phyloP scores from a whole-genome alignment of 2,329 filamentous ascomycete species.

The Penicillium sp. region DNA sequence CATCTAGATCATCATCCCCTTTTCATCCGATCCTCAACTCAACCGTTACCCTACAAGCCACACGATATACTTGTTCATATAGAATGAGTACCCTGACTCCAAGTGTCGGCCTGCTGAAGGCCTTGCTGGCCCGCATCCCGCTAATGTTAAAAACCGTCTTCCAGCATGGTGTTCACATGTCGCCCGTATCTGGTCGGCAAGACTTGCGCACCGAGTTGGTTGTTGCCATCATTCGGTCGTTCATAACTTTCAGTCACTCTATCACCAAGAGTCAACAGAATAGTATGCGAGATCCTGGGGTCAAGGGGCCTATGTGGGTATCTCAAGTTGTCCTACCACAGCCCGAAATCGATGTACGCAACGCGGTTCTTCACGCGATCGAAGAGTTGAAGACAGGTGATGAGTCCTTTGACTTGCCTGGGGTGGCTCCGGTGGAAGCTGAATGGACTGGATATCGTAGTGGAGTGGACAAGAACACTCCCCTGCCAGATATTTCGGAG shows the following conservation, averaged over 20 bases:
- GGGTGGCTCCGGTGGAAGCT: slow-evolving; percentile 42
- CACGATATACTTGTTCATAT: neutral
- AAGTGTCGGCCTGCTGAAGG: slow-evolving; percentile 29
- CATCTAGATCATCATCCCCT: slow-evolving; percentile 8
- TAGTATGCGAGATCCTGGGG: slow-evolving; percentile 65
- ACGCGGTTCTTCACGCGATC: slow-evolving; percentile 44
- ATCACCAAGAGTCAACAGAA: slow-evolving; percentile 67
- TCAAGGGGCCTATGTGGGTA: slow-evolving; percentile 84
- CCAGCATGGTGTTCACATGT: slow-evolving; percentile 61
- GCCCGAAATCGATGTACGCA: slow-evolving; percentile 54
- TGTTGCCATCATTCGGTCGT: slow-evolving; percentile 71
- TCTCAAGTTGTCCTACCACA: slow-evolving; percentile 68
- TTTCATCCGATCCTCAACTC: slow-evolving; percentile 1
- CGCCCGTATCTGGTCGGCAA: slow-evolving; percentile 74
- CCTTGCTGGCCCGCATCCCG: slow-evolving; percentile 45
- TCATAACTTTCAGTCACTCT: slow-evolving; percentile 57
- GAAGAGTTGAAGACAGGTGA: slow-evolving; percentile 42
- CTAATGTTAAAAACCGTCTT: slow-evolving; percentile 48
- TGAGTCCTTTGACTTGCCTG: slow-evolving; percentile 45
- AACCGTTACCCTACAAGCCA: neutral
- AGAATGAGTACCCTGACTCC: neutral
- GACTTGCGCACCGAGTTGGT: slow-evolving; percentile 76
- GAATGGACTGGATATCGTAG: slow-evolving; percentile 52
- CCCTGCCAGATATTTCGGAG: slow-evolving; percentile 47
- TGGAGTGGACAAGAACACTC: slow-evolving; percentile 42